Percentiles rank a stretch among this genome's conserved stretches.
phyloP scores from a whole-genome alignment of 1,284 basidiomycete species.

The Heterobasidion annosum region DNA sequence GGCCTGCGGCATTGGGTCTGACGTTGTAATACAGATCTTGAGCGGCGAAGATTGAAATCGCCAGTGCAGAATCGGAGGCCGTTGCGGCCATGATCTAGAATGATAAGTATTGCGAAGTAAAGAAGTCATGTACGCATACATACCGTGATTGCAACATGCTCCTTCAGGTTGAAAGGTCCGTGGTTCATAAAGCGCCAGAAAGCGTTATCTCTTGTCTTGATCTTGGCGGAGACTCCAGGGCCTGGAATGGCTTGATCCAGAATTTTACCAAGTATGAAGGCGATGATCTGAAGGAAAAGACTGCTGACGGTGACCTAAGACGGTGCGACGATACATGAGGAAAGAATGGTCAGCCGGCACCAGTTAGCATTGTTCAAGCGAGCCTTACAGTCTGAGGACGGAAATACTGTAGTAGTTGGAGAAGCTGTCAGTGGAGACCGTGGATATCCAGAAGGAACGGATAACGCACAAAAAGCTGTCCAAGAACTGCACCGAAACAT shows the following conservation, averaged over 20 bases:
- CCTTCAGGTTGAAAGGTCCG: constrained; percentile 34
- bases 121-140: constrained; percentile 7
- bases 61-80: background rate
- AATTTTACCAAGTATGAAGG: background rate
- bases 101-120: background rate
- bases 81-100: background rate
- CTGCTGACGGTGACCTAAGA: constrained; percentile 25
- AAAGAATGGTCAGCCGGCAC: too few relatives aligned
- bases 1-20: background rate
- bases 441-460: background rate
- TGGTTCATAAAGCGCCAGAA: background rate
- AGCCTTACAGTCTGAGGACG: background rate
- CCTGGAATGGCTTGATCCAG: constrained; percentile 5
- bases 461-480: constrained; percentile 19
- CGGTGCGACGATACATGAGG: background rate
- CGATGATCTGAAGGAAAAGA: background rate
- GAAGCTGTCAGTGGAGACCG: background rate
- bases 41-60: background rate
- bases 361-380: too few relatives aligned
- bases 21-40: background rate
- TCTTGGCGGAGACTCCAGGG: background rate
- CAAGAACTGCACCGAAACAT: constrained; percentile 47
- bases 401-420: background rate
- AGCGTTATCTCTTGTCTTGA: background rate
- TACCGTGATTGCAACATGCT: constrained; percentile 43